These are phyloP conservation scores for Lagenaria siceraria DNA, from an alignment of 306 rosid species.

Conservation along the genomic window DNA sequence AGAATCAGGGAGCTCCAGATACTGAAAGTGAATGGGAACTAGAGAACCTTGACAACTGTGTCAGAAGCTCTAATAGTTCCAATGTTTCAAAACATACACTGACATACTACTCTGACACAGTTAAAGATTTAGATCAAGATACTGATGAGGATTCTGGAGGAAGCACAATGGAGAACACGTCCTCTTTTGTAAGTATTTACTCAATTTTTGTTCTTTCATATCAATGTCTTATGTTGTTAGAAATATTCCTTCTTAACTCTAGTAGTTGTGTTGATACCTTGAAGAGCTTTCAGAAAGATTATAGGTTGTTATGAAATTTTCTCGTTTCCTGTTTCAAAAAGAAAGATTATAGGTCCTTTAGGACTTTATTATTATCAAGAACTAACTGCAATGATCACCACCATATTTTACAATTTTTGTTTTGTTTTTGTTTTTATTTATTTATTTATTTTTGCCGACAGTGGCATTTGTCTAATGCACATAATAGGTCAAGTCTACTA, in stretches of 20 bases:
- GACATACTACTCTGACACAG: slow-evolving; percentile 21
- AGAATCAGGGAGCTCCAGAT: slow-evolving; percentile 23
- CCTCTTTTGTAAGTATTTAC: slow-evolving; percentile 29
- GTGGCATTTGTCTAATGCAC: background rate
- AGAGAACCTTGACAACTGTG: slow-evolving; percentile 15
- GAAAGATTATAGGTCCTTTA: background rate
- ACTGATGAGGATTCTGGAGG: slow-evolving; percentile 27
- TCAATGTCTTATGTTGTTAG: background rate
- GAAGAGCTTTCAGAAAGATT: background rate
- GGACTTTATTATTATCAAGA: background rate
- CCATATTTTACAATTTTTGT: background rate
- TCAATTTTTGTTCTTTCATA: background rate
- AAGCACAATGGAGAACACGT: slow-evolving; percentile 18
- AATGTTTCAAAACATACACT: slow-evolving; percentile 23
- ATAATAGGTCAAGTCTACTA: background rate
- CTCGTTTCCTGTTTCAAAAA: too few relatives aligned
- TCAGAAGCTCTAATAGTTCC: slow-evolving; percentile 32
- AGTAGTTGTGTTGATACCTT: background rate
- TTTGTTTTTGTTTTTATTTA: too few relatives aligned
- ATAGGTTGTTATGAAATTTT: background rate
- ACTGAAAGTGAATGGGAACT: slow-evolving; percentile 19
- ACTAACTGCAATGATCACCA: background rate
- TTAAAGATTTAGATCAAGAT: slow-evolving; percentile 30
- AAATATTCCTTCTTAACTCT: background rate
- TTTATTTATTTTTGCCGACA: background rate